phyloP scores from a whole-genome alignment of 108 stramenopile genomes.

The Chaetoceros tenuissimus region DNA sequence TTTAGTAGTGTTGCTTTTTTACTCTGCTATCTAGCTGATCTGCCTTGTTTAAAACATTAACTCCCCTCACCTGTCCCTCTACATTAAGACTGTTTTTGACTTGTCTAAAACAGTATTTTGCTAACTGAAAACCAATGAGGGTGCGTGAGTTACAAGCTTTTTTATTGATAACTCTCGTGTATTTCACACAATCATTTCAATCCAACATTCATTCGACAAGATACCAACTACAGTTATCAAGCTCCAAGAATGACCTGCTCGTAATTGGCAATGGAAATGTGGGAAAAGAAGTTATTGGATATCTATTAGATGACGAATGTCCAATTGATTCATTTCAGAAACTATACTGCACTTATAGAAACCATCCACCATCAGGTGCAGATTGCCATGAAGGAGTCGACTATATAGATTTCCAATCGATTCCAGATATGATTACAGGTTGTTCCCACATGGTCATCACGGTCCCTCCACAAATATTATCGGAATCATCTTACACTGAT shows the following conservation, averaged over 20 bases:
- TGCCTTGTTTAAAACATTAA: too few species aligned
- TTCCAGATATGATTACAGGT: constrained; percentile 6
- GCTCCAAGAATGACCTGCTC: constrained; percentile 7
- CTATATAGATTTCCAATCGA: constrained; percentile 8
- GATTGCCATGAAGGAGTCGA: constrained; percentile 7
- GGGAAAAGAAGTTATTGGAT: constrained; percentile 8
- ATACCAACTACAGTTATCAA: too few species aligned
- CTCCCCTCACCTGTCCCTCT: too few species aligned
- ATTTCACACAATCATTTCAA: too few species aligned
- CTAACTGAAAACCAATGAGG: too few species aligned
- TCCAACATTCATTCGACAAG: too few species aligned
- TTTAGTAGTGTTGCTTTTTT: too few species aligned
- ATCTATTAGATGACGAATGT: background rate
- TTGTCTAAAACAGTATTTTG: too few species aligned
- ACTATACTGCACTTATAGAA: constrained; percentile 13
- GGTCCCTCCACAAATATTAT: constrained; percentile 15
- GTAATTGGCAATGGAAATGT: constrained; percentile 24
- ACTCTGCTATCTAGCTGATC: too few species aligned
- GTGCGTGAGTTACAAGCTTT: too few species aligned
- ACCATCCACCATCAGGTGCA: background rate
- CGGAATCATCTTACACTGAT: constrained; percentile 2
- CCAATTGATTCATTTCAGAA: constrained; percentile 7
- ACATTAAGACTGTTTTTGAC: too few species aligned
- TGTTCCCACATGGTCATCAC: constrained; percentile 29
- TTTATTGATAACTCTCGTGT: too few species aligned